These are phyloP conservation scores for Lichtheimia ramosa DNA, from an alignment of 371 early-diverging fungal species.

Conservation along the genomic window DNA sequence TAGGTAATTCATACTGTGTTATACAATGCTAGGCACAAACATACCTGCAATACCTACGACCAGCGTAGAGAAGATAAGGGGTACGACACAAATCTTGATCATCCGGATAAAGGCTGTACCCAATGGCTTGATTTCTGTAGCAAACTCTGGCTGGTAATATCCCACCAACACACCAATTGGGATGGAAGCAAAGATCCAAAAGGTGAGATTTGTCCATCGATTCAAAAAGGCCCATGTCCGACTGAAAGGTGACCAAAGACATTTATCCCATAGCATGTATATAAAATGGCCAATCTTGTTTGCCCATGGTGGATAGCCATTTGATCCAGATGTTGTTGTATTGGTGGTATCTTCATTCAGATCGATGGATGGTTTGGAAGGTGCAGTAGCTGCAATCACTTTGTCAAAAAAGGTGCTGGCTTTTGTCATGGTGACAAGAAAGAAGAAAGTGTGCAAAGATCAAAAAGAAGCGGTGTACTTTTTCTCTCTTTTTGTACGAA, in stretches of 20 bases:
- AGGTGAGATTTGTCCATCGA: conserved; percentile 50
- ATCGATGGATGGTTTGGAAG: background rate
- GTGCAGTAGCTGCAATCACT: background rate
- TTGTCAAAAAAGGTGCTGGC: background rate
- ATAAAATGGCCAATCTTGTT: background rate
- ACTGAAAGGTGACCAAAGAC: conserved; percentile 9
- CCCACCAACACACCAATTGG: conserved; percentile 65
- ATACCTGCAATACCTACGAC: conserved; percentile 67
- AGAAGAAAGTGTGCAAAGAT: no score
- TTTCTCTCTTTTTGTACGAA: no score
- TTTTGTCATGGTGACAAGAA: no score
- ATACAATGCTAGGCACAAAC: background rate
- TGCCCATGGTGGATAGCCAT: conserved; percentile 9
- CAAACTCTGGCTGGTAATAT: conserved; percentile 50
- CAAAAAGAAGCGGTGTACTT: no score
- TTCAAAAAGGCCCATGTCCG: conserved; percentile 26
- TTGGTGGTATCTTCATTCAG: background rate
- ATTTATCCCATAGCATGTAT: conserved; percentile 5
- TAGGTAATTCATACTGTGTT: background rate
- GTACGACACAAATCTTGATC: conserved; percentile 69
- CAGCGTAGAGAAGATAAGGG: conserved; percentile 72
- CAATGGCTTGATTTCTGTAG: conserved; percentile 46
- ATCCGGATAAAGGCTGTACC: conserved; percentile 64
- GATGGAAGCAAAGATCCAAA: conserved; percentile 64
- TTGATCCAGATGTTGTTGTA: no score